Evolutionary conservation across 2,329 filamentous ascomycete genomes (phyloP), one percentile per base, ranked within the genome.

Genomic region (Paecilomyces variotii): DNA sequence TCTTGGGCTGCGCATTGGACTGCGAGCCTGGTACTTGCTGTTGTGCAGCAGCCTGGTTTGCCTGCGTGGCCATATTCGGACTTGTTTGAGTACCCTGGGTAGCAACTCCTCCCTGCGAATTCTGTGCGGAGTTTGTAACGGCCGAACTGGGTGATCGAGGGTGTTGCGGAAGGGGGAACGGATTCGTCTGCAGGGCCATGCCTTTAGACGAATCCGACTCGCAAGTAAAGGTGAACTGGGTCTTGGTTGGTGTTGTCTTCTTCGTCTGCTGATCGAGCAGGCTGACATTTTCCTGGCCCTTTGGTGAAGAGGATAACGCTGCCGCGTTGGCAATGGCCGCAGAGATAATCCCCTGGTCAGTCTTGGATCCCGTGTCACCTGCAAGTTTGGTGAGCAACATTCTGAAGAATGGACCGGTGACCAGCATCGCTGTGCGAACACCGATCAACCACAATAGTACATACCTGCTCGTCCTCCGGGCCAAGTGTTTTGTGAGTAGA

Each of bases 161-260:
- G 28, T 68, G 64, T 53, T 73, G 75, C 9, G 73, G 73, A 26
- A 76, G 64, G 28, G 72, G 65, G 69, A 77, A 72, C 54, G 71
- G 62, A 62, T 77, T 79, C 60, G 87, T 85, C 51, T 89, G 89
- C 86, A 89, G 90, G 56, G 87, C 85, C 71, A 91, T 84, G 58
- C 88, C 86, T 60, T 88, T 90, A 0, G 90, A 87, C 39, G 91
- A 90, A 70, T 94, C 91, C 1, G 92, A 93, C 68, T 95, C 90
- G 74, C 91, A 97, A 11, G 91, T 96, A 70, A 99, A 99, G 9
- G 94, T 99, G 72, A 99, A 99, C 67, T 97, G 91, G 0, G 89
- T 88, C 58, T 91, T 90, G 4, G 87, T 84, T 3, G 89, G 85
- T 35, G 82, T 85, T 3, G 83, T 71, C 67, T 84, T 87, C 59